Base-by-base conservation (phyloP, 148 eudicot species). In the Chenopodium album region DNA sequence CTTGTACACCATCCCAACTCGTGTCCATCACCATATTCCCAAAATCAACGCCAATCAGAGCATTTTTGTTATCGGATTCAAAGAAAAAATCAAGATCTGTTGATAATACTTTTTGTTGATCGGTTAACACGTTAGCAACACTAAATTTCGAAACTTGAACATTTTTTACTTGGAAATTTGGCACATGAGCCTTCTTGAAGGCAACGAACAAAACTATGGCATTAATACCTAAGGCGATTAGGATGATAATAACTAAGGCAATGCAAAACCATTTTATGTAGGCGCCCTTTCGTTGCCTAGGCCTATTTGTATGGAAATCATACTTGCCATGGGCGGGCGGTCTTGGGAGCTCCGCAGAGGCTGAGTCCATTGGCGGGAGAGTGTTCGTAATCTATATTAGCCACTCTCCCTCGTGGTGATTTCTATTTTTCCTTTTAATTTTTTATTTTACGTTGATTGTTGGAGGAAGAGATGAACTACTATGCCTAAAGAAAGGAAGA, bases 1-100 rank as follows among this genome's bases (percentile, higher is more conserved):
- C 82, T 10, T 82, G 29, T 7, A 82, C 70, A 64, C 80, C 87
- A 19, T 84, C 67, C 90, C 90, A 88, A 6, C 28, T 77, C 31
- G 84, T 77, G 26, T 77, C 88, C 84, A 88, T 73, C 3, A 86
- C 73, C 88, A 86, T 80, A 19, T 85, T 84, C 19, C 77, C 81
- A 11, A 86, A 82, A 41, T 74, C 66, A 4, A 85, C 59, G 1
- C 86, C 84, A 29, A 82, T 3, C n/a, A 88, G 4, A 2, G 76
- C 1, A 28, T 86, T 88, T 47, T 80, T 86, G 65, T 84, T 86
- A 22, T 76, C 54, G 1, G 82, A 34, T 67, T 82, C 85, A 7
- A 88, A 12, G 56, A 12, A 44, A 34, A 88, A 80, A 1, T 79
- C 84, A 28, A 88, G 41, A 52, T 88, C 75, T 2, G 87, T 78